Conservation (phyloP, 2,329 filamentous ascomycete genomes). For the Blastomyces gilchristii region DNA sequence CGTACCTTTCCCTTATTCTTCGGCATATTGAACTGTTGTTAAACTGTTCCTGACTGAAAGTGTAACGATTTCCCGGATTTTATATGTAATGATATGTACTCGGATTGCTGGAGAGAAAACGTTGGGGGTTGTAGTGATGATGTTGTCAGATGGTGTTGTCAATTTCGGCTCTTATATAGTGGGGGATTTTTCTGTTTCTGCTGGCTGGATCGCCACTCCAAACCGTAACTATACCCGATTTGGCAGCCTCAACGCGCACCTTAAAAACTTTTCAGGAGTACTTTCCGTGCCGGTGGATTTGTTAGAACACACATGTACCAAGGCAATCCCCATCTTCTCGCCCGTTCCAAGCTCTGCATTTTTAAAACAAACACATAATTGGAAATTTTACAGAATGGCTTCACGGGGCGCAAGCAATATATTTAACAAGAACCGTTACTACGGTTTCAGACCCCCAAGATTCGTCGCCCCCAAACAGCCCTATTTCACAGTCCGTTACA, state of each 20-base stretch:
- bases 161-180: constrained; percentile 20
- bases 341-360: not conserved
- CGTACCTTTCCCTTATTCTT: constrained; percentile 99
- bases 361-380: not conserved
- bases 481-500: not conserved
- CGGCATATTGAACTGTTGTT: constrained; percentile 55
- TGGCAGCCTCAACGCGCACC: not conserved
- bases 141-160: not conserved
- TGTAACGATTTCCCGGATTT: constrained; percentile 15
- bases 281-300: not conserved
- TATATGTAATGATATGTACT: constrained; percentile 8
- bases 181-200: constrained; percentile 10
- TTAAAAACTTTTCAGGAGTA: not conserved
- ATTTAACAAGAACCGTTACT: not conserved
- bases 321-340: not conserved
- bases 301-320: not conserved
- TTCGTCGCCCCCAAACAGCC: not conserved
- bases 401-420: not conserved
- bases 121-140: not conserved
- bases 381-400: not conserved
- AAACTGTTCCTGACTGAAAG: not conserved
- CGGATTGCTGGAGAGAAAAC: not conserved
- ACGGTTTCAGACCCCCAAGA: not conserved
- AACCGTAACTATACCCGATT: constrained; percentile 17
- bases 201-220: constrained; percentile 7